phyloP scores from a whole-genome alignment of 208 protist genomes.

The Acanthamoeba sp. region DNA sequence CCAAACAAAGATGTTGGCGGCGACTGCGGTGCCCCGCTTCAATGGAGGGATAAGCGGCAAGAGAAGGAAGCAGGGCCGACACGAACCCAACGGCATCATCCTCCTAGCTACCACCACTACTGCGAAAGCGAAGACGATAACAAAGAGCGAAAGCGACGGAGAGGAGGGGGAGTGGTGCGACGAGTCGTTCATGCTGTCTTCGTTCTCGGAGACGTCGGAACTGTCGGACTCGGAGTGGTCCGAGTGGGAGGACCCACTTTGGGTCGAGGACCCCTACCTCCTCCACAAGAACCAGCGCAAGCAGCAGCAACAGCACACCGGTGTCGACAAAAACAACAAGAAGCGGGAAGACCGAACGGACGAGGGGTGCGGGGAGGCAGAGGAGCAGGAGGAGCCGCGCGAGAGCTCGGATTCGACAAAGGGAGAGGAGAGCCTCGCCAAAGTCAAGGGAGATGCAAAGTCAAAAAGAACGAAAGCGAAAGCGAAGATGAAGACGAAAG shows the following conservation, averaged over 20 bases:
- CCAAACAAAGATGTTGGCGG: background rate
- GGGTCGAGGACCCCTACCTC: conserved; percentile 22
- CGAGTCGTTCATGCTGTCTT: conserved; percentile 54
- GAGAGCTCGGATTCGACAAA: no score
- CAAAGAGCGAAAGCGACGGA: background rate
- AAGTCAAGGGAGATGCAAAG: background rate
- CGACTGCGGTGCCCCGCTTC: background rate
- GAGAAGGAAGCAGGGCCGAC: background rate
- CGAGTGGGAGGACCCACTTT: conserved; percentile 39
- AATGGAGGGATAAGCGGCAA: background rate
- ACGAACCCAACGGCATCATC: conserved; percentile 52
- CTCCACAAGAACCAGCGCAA: background rate
- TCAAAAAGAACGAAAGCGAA: conserved; percentile 3
- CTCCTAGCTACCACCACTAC: background rate
- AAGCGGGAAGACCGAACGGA: background rate
- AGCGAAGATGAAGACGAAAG: background rate
- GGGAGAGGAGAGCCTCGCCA: no score
- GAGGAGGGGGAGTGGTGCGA: background rate
- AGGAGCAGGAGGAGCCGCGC: background rate
- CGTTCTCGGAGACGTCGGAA: conserved; percentile 43
- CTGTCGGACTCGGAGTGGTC: conserved; percentile 53
- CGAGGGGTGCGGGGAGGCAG: background rate
- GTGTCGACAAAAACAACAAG: background rate
- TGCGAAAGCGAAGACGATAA: background rate
- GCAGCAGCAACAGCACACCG: background rate